These are phyloP conservation scores for Fagopyrum homotropicum DNA, from an alignment of 148 eudicot genomes.

Conservation along the genomic window DNA sequence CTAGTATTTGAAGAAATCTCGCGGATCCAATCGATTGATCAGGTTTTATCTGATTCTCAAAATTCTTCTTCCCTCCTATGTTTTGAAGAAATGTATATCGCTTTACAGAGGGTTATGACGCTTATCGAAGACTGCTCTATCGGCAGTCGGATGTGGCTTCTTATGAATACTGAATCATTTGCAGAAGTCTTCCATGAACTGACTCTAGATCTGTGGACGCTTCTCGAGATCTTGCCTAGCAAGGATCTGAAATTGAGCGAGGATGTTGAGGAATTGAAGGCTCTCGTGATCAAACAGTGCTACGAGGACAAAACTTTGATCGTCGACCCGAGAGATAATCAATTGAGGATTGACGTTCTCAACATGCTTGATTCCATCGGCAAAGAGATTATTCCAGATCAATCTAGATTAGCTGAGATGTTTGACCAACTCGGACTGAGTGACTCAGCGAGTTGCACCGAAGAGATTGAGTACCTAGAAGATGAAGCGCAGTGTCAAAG, in stretches of 20 bases:
- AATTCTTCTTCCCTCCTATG: constrained; percentile 22
- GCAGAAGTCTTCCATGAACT: constrained; percentile 52
- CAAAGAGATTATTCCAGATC: constrained; percentile 58
- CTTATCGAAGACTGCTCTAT: constrained; percentile 56
- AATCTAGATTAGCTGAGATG: constrained; percentile 29
- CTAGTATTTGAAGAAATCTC: constrained; percentile 48
- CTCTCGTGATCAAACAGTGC: constrained; percentile 56
- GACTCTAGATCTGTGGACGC: constrained; percentile 51
- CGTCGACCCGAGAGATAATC: constrained; percentile 34
- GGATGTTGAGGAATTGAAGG: constrained; percentile 56
- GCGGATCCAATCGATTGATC: constrained; percentile 11
- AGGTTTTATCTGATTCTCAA: neutral
- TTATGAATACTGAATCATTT: constrained; percentile 44
- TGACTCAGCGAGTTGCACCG: constrained; percentile 61
- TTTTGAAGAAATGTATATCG: constrained; percentile 67
- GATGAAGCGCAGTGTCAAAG: constrained; percentile 62
- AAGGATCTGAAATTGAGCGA: constrained; percentile 50
- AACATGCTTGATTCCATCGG: constrained; percentile 46
- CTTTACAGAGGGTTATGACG: constrained; percentile 49
- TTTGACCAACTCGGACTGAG: constrained; percentile 43
- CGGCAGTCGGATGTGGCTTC: constrained; percentile 75
- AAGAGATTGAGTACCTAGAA: constrained; percentile 70
- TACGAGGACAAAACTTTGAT: constrained; percentile 17
- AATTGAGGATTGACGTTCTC: constrained; percentile 35
- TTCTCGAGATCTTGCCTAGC: constrained; percentile 62